Evolutionary conservation across 192 early-diverging fungal species (phyloP).

Genomic region (Podila epigama): DNA sequence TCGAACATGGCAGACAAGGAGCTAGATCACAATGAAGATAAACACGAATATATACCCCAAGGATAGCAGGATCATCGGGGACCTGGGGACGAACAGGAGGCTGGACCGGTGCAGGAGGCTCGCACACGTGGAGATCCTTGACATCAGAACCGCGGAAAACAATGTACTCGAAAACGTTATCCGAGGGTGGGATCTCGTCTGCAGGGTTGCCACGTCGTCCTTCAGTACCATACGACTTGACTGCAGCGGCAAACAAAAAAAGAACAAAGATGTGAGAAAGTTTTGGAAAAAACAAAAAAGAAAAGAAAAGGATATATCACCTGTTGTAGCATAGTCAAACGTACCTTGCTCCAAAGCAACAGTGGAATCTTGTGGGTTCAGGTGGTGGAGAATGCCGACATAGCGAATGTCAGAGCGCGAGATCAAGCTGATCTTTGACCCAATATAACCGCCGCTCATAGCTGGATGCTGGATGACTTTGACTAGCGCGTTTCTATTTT

Average conservation of each 20-base stretch:
- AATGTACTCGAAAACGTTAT: slow-evolving; percentile 90
- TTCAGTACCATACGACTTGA: slow-evolving; percentile 95
- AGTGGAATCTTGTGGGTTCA: slow-evolving; percentile 86
- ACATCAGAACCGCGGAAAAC: slow-evolving; percentile 95
- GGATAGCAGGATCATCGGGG: slow-evolving; percentile 88
- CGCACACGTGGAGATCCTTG: slow-evolving; percentile 79
- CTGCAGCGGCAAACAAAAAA: slow-evolving; percentile 49
- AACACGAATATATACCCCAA: slow-evolving; percentile 54
- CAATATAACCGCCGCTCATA: slow-evolving; percentile 62
- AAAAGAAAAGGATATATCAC: neutral
- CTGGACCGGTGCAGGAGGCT: slow-evolving; percentile 58
- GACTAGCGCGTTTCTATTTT: neutral
- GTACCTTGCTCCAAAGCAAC: slow-evolving; percentile 90
- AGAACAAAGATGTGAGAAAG: neutral
- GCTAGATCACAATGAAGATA: neutral
- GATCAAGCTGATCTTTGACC: slow-evolving; percentile 77
- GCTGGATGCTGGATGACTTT: slow-evolving; percentile 2
- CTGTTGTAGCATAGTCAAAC: neutral
- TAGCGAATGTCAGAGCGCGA: slow-evolving; percentile 91
- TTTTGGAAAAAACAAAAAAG: neutral
- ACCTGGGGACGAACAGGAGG: slow-evolving; percentile 63
- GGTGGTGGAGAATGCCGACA: slow-evolving; percentile 85
- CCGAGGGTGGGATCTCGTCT: slow-evolving; percentile 88
- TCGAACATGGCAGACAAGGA: too few relatives aligned
- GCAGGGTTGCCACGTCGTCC: slow-evolving; percentile 78